Conservation (phyloP, 73 alveolate species). For the Paramecium pentaurelia region DNA sequence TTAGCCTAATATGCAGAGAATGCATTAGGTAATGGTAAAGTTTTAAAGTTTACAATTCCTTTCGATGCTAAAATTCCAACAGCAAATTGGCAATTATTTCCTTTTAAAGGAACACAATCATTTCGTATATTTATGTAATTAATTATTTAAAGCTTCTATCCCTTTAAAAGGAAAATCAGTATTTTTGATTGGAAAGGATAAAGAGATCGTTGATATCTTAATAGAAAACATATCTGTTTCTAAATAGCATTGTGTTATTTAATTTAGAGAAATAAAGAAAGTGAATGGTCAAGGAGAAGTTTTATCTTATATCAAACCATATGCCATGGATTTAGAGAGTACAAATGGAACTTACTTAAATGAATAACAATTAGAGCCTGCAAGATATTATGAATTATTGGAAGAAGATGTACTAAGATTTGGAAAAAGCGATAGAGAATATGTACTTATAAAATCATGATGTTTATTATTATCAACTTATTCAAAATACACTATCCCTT, state of each 20-base stretch:
- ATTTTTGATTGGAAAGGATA: slow-evolving; percentile 87
- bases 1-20: slow-evolving; percentile 61
- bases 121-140: neutral
- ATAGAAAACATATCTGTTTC: slow-evolving; percentile 86
- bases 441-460: slow-evolving; percentile 80
- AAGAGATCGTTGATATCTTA: slow-evolving; percentile 83
- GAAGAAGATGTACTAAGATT: slow-evolving; percentile 91
- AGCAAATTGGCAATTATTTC: slow-evolving; percentile 58
- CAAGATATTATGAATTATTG: slow-evolving; percentile 86
- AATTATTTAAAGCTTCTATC: neutral
- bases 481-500: slow-evolving; percentile 16
- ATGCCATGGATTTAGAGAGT: slow-evolving; percentile 95
- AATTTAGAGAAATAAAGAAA: slow-evolving; percentile 79
- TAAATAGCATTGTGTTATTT: slow-evolving; percentile 94
- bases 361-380: slow-evolving; percentile 86
- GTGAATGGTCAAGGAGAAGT: slow-evolving; percentile 50
- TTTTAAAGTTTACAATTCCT: slow-evolving; percentile 57
- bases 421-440: slow-evolving; percentile 91
- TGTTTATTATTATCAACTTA: neutral
- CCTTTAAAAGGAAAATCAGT: slow-evolving; percentile 49
- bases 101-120: slow-evolving; percentile 49
- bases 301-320: slow-evolving; percentile 76
- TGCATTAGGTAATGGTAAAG: neutral
- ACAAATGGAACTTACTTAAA: slow-evolving; percentile 92
- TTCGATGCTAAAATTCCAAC: slow-evolving; percentile 58